Percentiles rank a stretch among this genome's conserved stretches.
phyloP scores from a whole-genome alignment of 805 yeast genomes.

The Yamadazyma laniorum region DNA sequence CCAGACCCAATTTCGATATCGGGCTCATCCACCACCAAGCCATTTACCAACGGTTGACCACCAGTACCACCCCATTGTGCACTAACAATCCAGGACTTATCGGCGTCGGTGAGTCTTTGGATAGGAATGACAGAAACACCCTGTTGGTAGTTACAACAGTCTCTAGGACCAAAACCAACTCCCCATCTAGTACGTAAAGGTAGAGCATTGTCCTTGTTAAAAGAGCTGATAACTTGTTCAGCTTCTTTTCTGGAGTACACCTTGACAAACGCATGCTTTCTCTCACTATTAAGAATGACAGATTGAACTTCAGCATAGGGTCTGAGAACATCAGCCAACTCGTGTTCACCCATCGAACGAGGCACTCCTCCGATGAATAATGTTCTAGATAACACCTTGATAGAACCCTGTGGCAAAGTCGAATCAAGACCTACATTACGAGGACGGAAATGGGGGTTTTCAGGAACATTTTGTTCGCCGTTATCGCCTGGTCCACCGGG shows the following conservation, averaged over 20 bases:
- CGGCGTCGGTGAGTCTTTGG: conserved; percentile 89
- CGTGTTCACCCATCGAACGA: conserved; percentile 71
- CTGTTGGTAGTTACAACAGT: conserved; percentile 91
- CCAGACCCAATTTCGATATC: conserved; percentile 97
- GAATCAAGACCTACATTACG: conserved; percentile 69
- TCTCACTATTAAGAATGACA: conserved; percentile 78
- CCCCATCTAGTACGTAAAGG: conserved; percentile 94
- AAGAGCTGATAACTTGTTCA: conserved; percentile 70
- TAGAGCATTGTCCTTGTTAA: conserved; percentile 63
- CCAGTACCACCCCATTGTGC: conserved; percentile 99
- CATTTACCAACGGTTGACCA: conserved; percentile 74
- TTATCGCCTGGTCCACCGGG: conserved; percentile 13
- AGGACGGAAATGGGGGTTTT: conserved; percentile 75
- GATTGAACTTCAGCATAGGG: conserved; percentile 93
- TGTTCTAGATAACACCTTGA: conserved; percentile 86
- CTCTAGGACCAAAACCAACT: conserved; percentile 98
- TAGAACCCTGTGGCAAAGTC: conserved; percentile 69
- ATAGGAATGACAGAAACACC: conserved; percentile 89
- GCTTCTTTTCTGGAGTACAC: conserved; percentile 92
- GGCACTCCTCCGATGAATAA: conserved; percentile 94
- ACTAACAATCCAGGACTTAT: conserved; percentile 78
- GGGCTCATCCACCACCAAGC: conserved; percentile 90
- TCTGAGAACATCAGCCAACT: conserved; percentile 65
- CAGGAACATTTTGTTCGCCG: conserved; percentile 66
- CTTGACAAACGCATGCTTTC: conserved; percentile 95